Percentiles rank a stretch among this genome's conserved stretches.
Evolutionary conservation across 163 green algal genomes (phyloP).

Genomic region (Volvox carteri): DNA sequence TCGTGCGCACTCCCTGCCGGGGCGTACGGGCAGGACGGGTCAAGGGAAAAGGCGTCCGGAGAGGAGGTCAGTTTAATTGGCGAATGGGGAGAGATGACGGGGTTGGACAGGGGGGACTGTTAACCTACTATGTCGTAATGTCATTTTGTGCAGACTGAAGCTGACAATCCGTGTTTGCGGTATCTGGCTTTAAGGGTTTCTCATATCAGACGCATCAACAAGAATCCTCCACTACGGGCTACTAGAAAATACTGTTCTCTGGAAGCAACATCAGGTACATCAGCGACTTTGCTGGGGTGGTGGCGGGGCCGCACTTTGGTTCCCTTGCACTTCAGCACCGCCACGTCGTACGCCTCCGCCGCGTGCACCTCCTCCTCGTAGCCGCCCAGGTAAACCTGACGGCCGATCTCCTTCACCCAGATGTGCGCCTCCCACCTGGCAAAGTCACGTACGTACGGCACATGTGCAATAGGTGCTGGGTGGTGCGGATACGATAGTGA

Average conservation of each 20-base stretch:
- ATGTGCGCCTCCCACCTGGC: constrained; percentile 82
- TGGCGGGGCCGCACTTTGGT: constrained; percentile 58
- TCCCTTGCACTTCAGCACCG: constrained; percentile 92
- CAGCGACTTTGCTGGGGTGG: too few species aligned
- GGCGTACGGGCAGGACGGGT: background rate
- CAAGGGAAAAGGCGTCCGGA: background rate
- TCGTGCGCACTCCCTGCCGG: constrained; percentile 33
- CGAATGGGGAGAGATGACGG: background rate
- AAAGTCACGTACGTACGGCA: background rate
- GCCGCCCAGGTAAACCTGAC: constrained; percentile 89
- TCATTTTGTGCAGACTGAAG: too few species aligned
- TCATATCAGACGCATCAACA: background rate
- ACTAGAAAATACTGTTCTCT: background rate
- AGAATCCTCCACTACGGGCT: background rate
- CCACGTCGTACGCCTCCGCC: constrained; percentile 92
- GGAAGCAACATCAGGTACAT: background rate
- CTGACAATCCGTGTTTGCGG: too few species aligned
- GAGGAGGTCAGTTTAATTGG: background rate
- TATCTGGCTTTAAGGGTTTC: too few species aligned
- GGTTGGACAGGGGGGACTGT: background rate
- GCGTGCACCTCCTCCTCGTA: constrained; percentile 92
- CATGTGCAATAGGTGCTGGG: too few species aligned
- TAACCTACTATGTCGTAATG: background rate
- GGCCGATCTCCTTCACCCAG: constrained; percentile 78
- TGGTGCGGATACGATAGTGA: too few species aligned